These are phyloP conservation scores for Vigna radiata DNA, from an alignment of 306 rosid species.

Conservation along the genomic window DNA sequence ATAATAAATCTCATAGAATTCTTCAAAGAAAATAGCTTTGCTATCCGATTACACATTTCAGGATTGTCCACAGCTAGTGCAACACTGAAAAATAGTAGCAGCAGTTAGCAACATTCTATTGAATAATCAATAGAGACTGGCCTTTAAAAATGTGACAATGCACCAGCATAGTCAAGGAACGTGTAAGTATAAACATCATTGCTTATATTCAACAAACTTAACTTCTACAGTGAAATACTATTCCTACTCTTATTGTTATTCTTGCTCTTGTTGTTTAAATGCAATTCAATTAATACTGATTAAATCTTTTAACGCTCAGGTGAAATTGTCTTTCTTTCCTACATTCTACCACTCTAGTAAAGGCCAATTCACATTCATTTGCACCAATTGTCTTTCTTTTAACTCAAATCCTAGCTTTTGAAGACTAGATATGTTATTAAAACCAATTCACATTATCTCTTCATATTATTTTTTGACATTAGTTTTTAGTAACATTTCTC, in stretches of 20 bases:
- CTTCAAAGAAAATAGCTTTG: conserved; percentile 62
- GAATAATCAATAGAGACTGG: conserved; percentile 31
- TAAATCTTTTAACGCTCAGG: neutral
- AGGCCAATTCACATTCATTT: neutral
- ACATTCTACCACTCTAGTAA: conserved; percentile 10
- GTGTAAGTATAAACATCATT: neutral
- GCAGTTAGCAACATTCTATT: conserved; percentile 31
- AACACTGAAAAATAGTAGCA: conserved; percentile 61
- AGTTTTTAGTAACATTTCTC: neutral
- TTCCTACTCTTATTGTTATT: neutral
- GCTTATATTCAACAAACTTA: conserved; percentile 17
- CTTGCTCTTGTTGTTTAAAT: neutral
- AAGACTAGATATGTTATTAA: neutral
- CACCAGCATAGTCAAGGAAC: conserved; percentile 1
- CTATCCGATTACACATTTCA: conserved; percentile 76
- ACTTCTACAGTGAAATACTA: neutral
- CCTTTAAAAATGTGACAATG: conserved; percentile 30
- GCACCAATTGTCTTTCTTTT: too few species aligned
- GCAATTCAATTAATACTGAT: neutral
- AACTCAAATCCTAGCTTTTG: conserved; percentile 13
- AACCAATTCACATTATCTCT: conserved; percentile 21
- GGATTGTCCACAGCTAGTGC: conserved; percentile 88
- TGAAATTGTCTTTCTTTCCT: conserved; percentile 15
- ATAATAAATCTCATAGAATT: conserved; percentile 69
- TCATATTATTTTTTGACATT: neutral